Evolutionary conservation across 2,329 filamentous ascomycete species (phyloP), one percentile per base, ranked within the genome.

Genomic region (Penicillium concentricum): DNA sequence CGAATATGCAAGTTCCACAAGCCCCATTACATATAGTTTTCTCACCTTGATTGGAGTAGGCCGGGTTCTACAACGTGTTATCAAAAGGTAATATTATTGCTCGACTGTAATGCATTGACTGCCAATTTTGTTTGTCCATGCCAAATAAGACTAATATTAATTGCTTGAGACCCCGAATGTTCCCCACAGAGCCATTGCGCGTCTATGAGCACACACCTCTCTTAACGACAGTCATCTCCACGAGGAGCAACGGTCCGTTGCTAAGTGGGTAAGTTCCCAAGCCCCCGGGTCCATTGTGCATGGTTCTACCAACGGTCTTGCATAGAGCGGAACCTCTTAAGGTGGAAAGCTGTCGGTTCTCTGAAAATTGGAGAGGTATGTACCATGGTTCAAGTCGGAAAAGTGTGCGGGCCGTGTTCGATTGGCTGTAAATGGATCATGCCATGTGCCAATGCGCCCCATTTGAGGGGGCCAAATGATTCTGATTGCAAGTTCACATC

Each of bases 191-290:
- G 5, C 41, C 28, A 28, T 42, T 49, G 28, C 44, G 37, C 44
- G 37, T 42, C 32, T 0, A 5, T 32, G 39, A 37, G 12, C 41
- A 45, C 18, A 49, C 9, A 26, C 18, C n/a, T 9, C 12, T 12
- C 34, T 32, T n/a, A 32, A 39, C n/a, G n/a, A n/a, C n/a, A 28
- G 10, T 32, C 22, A 52, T 22, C 20, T n/a, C 42, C 51, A 39
- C 32, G 41, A 39, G 42, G 34, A 32, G 13, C 35, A 49, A 48
- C 34, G 28, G 44, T 32, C 30, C 39, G 39, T 46, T 28, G 16
- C 38, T 35, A 48, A 39, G 51, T 49, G 44, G 43, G 13, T 49
- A 54, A 20, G 12, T 10, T 49, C 4, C 51, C 44, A 49, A 49
- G 34, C 35, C 7, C 12, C 9, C 16, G 51, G 51, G 37, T 42